Percentiles rank a stretch among this genome's conserved stretches.
phyloP scores from a whole-genome alignment of 1,139 yeast genomes.

The Saccharomyces hybrid region DNA sequence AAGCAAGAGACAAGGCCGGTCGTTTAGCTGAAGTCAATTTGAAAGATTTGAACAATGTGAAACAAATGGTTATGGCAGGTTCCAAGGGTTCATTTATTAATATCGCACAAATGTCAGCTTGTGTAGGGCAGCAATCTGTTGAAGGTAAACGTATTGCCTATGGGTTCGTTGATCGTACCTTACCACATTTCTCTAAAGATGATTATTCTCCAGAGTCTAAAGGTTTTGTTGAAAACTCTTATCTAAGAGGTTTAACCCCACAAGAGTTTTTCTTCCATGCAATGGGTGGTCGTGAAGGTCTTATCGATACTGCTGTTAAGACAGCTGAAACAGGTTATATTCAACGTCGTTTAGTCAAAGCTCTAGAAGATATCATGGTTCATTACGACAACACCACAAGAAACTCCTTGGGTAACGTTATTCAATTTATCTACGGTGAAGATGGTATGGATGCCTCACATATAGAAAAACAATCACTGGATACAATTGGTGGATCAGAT shows the following conservation, averaged over 20 bases:
- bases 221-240: slow-evolving; percentile 96
- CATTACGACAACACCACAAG: slow-evolving; percentile 98
- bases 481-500: slow-evolving; percentile 91
- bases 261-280: slow-evolving; percentile 99
- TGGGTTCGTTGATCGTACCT: slow-evolving; percentile 90
- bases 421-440: slow-evolving; percentile 96
- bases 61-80: slow-evolving; percentile 98
- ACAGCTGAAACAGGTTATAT: slow-evolving; percentile 99
- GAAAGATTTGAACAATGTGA: slow-evolving; percentile 89
- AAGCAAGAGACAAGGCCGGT: slow-evolving; percentile 99
- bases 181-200: slow-evolving; percentile 97
- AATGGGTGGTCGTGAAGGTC: slow-evolving; percentile 99
- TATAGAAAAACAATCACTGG: slow-evolving; percentile 95
- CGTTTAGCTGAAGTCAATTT: slow-evolving; percentile 94
- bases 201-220: slow-evolving; percentile 97
- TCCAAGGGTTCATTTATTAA: slow-evolving; percentile 98
- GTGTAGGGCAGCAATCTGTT: slow-evolving; percentile 99
- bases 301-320: slow-evolving; percentile 96
- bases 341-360: slow-evolving; percentile 97
- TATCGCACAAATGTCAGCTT: slow-evolving; percentile 98
- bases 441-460: slow-evolving; percentile 98
- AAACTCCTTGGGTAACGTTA: slow-evolving; percentile 91
- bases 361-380: slow-evolving; percentile 97
- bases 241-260: slow-evolving; percentile 94
- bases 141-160: slow-evolving; percentile 99